Conservation (phyloP, 306 rosid species). For the barrel medic (Medicago truncatula) region MtrunA17r5.0-ANR NC_053049.1:44400001-44400500, state of each 20-base stretch:
- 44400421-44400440: slow-evolving; percentile 36
- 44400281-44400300: too few species aligned
- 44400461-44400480: slow-evolving; percentile 91
- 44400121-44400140: slow-evolving; percentile 41
- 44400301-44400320: too few species aligned
- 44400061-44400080: slow-evolving; percentile 88
- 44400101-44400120: slow-evolving; percentile 43
- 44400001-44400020: slow-evolving; percentile 55
- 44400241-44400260: too few species aligned
- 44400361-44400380: slow-evolving; percentile 29
- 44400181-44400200: background rate
- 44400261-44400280: too few species aligned
- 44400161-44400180: background rate
- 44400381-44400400: slow-evolving; percentile 44
- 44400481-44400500: slow-evolving; percentile 80
- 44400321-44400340: background rate
- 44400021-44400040: slow-evolving; percentile 70
- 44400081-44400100: slow-evolving; percentile 63
- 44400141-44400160: slow-evolving; percentile 12
- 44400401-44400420: slow-evolving; percentile 32
- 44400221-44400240: background rate
- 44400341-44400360: background rate
- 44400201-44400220: background rate
- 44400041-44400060: slow-evolving; percentile 84
- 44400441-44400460: slow-evolving; percentile 59